Evolutionary conservation across 1,284 basidiomycete genomes (phyloP), one percentile per base, ranked within the genome.

Genomic region (Pascua guehoae): DNA sequence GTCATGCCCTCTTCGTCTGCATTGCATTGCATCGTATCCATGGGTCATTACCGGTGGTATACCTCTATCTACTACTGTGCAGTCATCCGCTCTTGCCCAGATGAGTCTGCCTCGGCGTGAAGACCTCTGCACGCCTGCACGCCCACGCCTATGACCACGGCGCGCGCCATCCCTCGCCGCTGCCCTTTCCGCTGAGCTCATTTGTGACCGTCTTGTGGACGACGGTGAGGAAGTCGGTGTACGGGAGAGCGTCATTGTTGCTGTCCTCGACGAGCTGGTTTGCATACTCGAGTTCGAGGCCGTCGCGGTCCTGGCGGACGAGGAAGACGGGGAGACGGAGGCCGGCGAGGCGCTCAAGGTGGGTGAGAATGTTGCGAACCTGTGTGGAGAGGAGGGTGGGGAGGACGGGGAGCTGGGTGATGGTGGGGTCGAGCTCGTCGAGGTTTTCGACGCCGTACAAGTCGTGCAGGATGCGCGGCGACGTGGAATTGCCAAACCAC

Each of bases 221-320:
- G 1, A 69, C 71, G 75, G 76, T 78, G 38, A 78, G 57, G 54
- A 74, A 91, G 72, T 94, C 89, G 8, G 87, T 76, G 76, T 93
- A 93, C 1, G 87, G 86, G 85, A 96, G 85, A 0, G 88, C 88
- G 47, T 91, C 94, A 69, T 97, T 97, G 75, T 98, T 98, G 73
- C 88, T 86, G 78, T 98, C 96, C 79, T 99, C 96, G 12, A 97
- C 86, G 14, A 99, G 81, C 86, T 95, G 89, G 79, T 98, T 96
- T 62, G 89, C 91, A 68, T 95, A 94, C 73, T 98, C 96, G 53
- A 98, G 85, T 79, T 99, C 96, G 58, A 86, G 82, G 11, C 87
- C 94, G 72, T 99, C 96, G 70, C 92, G 81, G 71, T 97, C 92
- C 74, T 98, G 96, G 14, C 96, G 83, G 0, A 91, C 90, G 48